phyloP scores from a whole-genome alignment of 2,329 filamentous ascomycete genomes.

The Cordyceps fumosorosea region DNA sequence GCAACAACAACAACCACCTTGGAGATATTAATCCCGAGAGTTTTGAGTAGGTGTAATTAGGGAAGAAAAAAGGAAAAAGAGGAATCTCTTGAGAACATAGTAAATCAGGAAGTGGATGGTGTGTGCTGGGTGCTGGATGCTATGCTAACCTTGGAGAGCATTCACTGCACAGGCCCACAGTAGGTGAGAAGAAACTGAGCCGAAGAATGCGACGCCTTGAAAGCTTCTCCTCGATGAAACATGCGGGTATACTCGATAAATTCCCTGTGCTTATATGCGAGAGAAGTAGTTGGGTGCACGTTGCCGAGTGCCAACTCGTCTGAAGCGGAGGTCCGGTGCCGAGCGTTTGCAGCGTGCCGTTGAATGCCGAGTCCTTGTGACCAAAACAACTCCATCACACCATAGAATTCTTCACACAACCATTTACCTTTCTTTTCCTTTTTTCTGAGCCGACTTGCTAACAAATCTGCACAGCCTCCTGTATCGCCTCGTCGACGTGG shows the following conservation, averaged over 20 bases:
- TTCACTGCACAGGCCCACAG: not conserved
- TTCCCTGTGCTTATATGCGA: too few relatives aligned
- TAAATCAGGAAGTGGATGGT: not conserved
- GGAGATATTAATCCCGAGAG: not conserved
- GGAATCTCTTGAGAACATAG: not conserved
- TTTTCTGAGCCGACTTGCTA: not conserved
- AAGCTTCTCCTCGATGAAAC: not conserved
- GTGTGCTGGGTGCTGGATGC: too few relatives aligned
- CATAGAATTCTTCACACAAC: too few relatives aligned
- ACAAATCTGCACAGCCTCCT: slow-evolving; percentile 6
- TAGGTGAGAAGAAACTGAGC: slow-evolving; percentile 6
- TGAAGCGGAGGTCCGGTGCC: not conserved
- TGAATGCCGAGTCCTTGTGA: too few relatives aligned
- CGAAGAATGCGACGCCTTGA: not conserved
- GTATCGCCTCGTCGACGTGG: slow-evolving; percentile 12
- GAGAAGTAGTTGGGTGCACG: not conserved
- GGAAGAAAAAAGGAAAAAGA: not conserved
- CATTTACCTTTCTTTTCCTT: not conserved
- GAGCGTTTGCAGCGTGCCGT: not conserved
- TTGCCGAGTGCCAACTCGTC: not conserved
- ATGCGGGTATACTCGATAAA: too few relatives aligned
- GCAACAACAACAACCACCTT: not conserved
- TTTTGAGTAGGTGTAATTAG: not conserved
- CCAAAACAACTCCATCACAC: too few relatives aligned
- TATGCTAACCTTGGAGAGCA: not conserved